Conservation (phyloP, 371 early-diverging fungal species). For the Chytridiales sp. region DNA sequence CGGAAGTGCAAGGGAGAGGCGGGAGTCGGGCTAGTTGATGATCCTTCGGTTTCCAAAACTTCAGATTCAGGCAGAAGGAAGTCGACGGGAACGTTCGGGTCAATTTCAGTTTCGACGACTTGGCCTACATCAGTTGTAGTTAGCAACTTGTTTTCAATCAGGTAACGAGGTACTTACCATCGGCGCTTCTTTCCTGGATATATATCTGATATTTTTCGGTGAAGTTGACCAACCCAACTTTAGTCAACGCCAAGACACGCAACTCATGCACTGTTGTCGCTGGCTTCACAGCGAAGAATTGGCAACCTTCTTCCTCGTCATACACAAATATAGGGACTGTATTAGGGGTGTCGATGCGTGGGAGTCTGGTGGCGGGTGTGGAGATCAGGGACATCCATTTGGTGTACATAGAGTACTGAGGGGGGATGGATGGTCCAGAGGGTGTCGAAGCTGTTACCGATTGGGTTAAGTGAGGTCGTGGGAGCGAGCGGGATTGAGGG, state of each 20-base stretch:
- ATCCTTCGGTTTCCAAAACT: neutral
- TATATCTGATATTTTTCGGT: constrained; percentile 22
- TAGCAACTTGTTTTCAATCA: neutral
- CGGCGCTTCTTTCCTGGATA: constrained; percentile 2
- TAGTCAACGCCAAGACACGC: constrained; percentile 18
- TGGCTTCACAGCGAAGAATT: constrained; percentile 27
- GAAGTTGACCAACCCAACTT: constrained; percentile 18
- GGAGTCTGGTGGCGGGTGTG: too few species aligned
- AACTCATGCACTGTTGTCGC: constrained; percentile 36
- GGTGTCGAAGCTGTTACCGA: neutral
- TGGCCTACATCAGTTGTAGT: constrained; percentile 8
- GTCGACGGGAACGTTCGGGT: constrained; percentile 32
- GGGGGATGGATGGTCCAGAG: neutral
- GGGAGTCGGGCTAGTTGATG: too few species aligned
- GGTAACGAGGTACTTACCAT: constrained; percentile 16
- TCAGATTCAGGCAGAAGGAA: constrained; percentile 4
- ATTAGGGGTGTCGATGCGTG: too few species aligned
- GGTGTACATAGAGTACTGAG: neutral
- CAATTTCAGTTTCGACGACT: constrained; percentile 15
- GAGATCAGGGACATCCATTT: constrained; percentile 3
- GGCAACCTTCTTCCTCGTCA: constrained; percentile 27
- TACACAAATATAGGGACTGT: constrained; percentile 34
- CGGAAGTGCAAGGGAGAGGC: constrained; percentile 22
- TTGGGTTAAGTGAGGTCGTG: neutral
- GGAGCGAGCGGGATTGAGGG: neutral